Evolutionary conservation across 2,329 filamentous ascomycete species (phyloP).

Genomic region (Calonectria pauciramosa): DNA sequence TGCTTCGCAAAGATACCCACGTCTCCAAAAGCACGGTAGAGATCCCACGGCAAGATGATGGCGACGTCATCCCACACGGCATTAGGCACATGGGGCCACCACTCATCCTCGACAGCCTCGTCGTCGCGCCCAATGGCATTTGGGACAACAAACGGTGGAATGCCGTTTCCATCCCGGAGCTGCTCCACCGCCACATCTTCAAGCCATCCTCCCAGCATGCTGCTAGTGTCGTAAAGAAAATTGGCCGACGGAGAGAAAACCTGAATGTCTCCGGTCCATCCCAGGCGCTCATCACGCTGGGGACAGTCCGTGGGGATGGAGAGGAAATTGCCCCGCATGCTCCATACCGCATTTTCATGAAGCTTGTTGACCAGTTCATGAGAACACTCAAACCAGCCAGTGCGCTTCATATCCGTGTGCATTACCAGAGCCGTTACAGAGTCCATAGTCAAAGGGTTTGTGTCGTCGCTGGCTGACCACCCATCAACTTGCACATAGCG

Average conservation of each 20-base stretch:
- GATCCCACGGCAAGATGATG: neutral
- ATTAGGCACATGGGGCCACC: neutral
- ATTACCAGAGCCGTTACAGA: neutral
- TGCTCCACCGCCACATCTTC: neutral
- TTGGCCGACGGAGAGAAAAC: slow-evolving; percentile 62
- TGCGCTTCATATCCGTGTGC: slow-evolving; percentile 59
- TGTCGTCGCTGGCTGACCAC: slow-evolving; percentile 45
- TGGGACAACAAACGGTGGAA: neutral
- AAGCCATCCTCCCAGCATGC: neutral
- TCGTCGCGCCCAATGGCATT: neutral
- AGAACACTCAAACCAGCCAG: slow-evolving; percentile 64
- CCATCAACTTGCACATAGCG: slow-evolving; percentile 62
- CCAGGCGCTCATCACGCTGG: slow-evolving; percentile 64
- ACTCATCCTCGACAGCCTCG: neutral
- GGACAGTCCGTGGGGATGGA: slow-evolving; percentile 69
- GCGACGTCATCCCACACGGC: neutral
- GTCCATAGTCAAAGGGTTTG: neutral
- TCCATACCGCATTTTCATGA: slow-evolving; percentile 66
- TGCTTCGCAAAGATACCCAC: neutral
- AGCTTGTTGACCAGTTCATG: slow-evolving; percentile 64
- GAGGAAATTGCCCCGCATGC: slow-evolving; percentile 69
- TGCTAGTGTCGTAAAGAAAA: slow-evolving; percentile 61
- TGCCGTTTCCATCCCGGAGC: neutral
- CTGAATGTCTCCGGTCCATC: slow-evolving; percentile 64
- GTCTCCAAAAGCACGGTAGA: neutral